Conservation (phyloP, 2,329 filamentous ascomycete genomes). For the Botryosphaeria dothidea region DNA sequence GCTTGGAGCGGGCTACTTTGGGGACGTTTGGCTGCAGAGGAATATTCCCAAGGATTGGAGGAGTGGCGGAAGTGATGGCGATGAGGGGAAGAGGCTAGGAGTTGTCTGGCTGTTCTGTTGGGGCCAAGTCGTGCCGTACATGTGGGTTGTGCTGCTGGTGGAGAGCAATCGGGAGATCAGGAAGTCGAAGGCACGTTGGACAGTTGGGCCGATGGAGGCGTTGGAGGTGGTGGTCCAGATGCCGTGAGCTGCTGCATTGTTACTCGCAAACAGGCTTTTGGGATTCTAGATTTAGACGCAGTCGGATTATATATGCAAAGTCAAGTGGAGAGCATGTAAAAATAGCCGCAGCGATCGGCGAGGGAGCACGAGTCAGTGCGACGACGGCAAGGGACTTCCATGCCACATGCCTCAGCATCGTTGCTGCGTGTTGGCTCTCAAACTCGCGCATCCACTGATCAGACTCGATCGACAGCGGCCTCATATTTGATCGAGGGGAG, state of each 20-base stretch:
- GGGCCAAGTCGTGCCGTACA: slow-evolving; percentile 72
- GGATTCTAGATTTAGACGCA: neutral
- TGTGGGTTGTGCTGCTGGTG: slow-evolving; percentile 48
- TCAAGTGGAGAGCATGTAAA: neutral
- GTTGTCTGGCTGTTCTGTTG: slow-evolving; percentile 72
- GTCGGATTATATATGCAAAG: neutral
- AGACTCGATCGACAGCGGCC: neutral
- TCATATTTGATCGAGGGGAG: neutral
- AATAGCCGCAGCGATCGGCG: slow-evolving; percentile 1
- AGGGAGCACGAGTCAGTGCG: neutral
- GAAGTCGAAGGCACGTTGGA: slow-evolving; percentile 8
- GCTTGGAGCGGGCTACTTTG: slow-evolving; percentile 59
- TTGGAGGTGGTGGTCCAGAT: slow-evolving; percentile 59
- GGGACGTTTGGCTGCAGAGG: slow-evolving; percentile 52
- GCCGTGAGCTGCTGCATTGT: slow-evolving; percentile 28
- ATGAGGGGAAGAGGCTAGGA: slow-evolving; percentile 30
- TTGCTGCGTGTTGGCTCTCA: neutral
- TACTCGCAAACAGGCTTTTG: neutral
- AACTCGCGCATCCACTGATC: neutral
- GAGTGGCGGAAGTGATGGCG: slow-evolving; percentile 34
- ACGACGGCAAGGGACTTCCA: neutral
- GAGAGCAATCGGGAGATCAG: slow-evolving; percentile 11
- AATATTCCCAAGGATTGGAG: slow-evolving; percentile 39
- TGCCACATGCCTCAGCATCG: neutral
- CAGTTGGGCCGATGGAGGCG: slow-evolving; percentile 38